phyloP scores from a whole-genome alignment of 1,284 basidiomycete species.

The Austropuccinia psidii region DNA sequence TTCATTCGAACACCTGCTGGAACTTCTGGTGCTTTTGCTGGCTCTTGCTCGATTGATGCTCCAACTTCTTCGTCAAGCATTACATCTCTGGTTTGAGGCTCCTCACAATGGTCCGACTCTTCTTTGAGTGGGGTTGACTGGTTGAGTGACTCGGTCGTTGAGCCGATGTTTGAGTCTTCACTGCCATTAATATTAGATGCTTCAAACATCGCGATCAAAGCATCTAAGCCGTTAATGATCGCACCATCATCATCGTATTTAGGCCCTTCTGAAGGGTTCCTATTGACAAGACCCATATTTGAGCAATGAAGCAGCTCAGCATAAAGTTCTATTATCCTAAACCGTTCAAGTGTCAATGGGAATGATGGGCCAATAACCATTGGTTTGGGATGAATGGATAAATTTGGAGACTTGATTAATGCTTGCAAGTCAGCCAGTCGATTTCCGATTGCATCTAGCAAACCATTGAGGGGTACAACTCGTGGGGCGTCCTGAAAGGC shows the following conservation, averaged over 20 bases:
- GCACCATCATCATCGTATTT: conserved; percentile 67
- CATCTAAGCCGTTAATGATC: conserved; percentile 68
- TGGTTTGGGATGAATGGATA: conserved; percentile 31
- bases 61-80: conserved; percentile 42
- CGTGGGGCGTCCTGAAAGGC: conserved; percentile 43
- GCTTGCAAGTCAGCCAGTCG: conserved; percentile 21
- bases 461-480: conserved; percentile 62
- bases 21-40: neutral
- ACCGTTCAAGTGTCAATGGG: conserved; percentile 88
- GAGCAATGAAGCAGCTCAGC: conserved; percentile 96
- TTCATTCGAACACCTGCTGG: conserved; percentile 66
- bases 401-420: conserved; percentile 9
- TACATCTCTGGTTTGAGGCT: conserved; percentile 41
- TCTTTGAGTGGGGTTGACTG: conserved; percentile 38
- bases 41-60: neutral
- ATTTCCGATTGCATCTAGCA: conserved; percentile 43
- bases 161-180: neutral
- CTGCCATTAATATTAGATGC: neutral
- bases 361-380: conserved; percentile 54
- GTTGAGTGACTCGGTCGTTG: conserved; percentile 38
- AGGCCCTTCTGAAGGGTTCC: conserved; percentile 53
- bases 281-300: conserved; percentile 93
- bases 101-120: conserved; percentile 39
- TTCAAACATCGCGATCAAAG: conserved; percentile 72
- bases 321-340: conserved; percentile 94